Conservation (phyloP, 345 rosid species). For the Murraya paniculata region DNA sequence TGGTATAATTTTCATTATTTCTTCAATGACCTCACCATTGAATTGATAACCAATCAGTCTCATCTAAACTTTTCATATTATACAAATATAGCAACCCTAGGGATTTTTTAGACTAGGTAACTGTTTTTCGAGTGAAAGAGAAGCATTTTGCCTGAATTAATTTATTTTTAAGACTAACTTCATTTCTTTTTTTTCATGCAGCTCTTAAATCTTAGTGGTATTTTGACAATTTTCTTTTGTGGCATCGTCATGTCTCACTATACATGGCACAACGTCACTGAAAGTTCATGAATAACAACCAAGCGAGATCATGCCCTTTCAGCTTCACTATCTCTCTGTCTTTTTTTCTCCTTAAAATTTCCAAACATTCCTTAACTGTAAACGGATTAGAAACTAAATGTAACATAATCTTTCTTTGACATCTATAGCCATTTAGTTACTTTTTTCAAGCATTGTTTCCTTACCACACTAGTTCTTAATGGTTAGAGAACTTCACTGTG, state of each 20-base stretch:
- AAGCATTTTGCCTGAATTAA: not conserved
- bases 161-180: not conserved
- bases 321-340: not conserved
- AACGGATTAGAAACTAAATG: not conserved
- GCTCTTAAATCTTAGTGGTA: constrained; percentile 65
- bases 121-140: too few species aligned
- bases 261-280: constrained; percentile 75
- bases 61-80: not conserved
- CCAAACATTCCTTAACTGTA: not conserved
- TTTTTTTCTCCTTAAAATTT: not conserved
- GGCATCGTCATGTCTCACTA: constrained; percentile 74
- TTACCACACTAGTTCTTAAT: not conserved
- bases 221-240: constrained; percentile 65
- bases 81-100: not conserved
- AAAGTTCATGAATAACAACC: constrained; percentile 66
- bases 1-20: not conserved
- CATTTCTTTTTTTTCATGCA: constrained; percentile 25
- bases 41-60: not conserved
- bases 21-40: not conserved
- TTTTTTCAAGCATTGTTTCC: not conserved
- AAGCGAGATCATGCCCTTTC: constrained; percentile 35
- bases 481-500: not conserved
- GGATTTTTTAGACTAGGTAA: not conserved
- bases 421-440: not conserved
- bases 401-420: not conserved